A percentile compares a stretch with the other conserved stretches of the same genome.
Evolutionary conservation across 495 filamentous ascomycete genomes (phyloP).

Genomic region (Acidomyces sp.): DNA sequence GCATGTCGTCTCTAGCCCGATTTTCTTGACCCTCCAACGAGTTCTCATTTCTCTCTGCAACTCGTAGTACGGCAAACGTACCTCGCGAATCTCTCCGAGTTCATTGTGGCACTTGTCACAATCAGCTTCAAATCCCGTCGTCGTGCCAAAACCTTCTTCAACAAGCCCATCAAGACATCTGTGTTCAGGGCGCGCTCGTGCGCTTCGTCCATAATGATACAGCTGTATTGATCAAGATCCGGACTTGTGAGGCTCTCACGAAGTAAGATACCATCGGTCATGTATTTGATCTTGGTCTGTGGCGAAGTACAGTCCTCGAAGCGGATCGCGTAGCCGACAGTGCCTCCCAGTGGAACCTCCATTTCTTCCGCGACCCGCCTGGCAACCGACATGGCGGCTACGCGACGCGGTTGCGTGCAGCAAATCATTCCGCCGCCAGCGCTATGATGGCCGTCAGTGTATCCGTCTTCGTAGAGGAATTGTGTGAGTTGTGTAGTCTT

Average conservation of each 20-base stretch:
- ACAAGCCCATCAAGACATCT: conserved; percentile 90
- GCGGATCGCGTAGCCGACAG: conserved; percentile 93
- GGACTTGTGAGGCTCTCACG: conserved; percentile 83
- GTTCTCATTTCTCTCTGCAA: no score
- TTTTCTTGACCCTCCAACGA: no score
- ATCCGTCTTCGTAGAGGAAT: conserved; percentile 89
- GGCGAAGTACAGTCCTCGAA: conserved; percentile 97
- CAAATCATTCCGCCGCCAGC: conserved; percentile 77
- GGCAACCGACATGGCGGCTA: conserved; percentile 97
- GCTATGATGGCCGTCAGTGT: no score
- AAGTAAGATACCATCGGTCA: conserved; percentile 95
- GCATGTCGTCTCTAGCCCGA: no score
- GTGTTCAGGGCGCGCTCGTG: conserved; percentile 96
- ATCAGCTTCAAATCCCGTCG: conserved; percentile 90
- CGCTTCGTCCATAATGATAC: conserved; percentile 99
- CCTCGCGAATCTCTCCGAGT: conserved; percentile 88
- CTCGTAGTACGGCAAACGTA: no score
- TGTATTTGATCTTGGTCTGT: conserved; percentile 94
- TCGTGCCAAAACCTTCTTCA: conserved; percentile 89
- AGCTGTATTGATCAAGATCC: conserved; percentile 93
- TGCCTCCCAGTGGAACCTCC: conserved; percentile 81
- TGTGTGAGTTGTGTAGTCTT: conserved; percentile 96
- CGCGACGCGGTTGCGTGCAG: conserved; percentile 87
- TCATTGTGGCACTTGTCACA: conserved; percentile 98
- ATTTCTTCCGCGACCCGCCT: conserved; percentile 98